These are phyloP conservation scores for Pythium myriotylum DNA, from an alignment of 352 stramenopile species.

Conservation along the genomic window DNA sequence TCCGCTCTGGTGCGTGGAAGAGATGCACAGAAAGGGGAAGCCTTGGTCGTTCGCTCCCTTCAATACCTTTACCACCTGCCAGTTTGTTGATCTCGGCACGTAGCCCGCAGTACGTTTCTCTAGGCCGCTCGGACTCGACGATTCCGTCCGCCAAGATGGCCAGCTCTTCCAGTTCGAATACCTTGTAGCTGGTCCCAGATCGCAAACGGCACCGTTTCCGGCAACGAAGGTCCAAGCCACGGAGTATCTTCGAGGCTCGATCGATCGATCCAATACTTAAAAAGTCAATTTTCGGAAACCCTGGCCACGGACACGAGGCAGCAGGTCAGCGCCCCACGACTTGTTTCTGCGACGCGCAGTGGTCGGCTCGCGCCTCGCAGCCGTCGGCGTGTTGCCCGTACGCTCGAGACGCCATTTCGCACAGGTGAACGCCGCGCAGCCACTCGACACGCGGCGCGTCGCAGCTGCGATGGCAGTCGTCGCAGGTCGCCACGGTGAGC, in stretches of 20 bases:
- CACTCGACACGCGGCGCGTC: not conserved
- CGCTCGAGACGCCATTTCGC: too few species aligned
- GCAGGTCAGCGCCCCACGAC: not conserved
- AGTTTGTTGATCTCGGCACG: too few species aligned
- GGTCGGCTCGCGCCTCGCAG: not conserved
- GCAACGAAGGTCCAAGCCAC: not conserved
- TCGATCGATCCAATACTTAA: too few species aligned
- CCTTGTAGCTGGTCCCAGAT: not conserved
- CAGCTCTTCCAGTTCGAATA: not conserved
- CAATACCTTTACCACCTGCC: too few species aligned
- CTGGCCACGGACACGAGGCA: too few species aligned
- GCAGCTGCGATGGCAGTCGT: too few species aligned
- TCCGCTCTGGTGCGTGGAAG: too few species aligned
- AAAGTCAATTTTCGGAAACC: too few species aligned
- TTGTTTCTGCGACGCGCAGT: not conserved
- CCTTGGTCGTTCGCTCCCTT: too few species aligned
- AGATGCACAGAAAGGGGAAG: too few species aligned
- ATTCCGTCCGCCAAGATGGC: not conserved
- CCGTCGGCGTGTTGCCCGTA: not conserved
- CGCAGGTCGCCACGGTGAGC: too few species aligned
- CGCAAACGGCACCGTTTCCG: not conserved
- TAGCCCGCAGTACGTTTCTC: not conserved
- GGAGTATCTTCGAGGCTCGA: too few species aligned
- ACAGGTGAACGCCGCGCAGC: not conserved
- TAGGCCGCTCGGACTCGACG: not conserved